Percentiles rank a stretch among this genome's conserved stretches.
phyloP scores from a whole-genome alignment of 306 rosid genomes.

The Casuarina equisetifolia region DNA sequence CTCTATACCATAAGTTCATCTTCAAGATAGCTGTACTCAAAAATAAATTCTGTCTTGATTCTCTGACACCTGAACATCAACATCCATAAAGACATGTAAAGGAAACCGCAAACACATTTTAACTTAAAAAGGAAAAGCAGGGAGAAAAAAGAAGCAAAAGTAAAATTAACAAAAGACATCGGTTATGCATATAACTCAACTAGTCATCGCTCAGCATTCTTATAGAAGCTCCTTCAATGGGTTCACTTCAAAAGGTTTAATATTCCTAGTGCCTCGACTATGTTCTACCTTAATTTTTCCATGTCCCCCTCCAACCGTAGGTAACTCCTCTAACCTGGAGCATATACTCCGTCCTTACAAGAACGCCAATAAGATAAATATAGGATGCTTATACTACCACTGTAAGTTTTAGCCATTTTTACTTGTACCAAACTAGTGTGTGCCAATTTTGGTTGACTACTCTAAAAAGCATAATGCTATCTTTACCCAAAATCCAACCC shows the following conservation, averaged over 20 bases:
- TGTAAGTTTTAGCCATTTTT: background rate
- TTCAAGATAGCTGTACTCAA: conserved; percentile 93
- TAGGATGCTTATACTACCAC: background rate
- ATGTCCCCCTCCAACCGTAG: background rate
- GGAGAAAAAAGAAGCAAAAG: background rate
- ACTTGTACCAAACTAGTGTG: no score
- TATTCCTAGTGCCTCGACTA: background rate
- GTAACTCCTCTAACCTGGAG: background rate
- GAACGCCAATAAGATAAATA: background rate
- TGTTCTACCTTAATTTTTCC: background rate
- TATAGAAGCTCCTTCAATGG: no score
- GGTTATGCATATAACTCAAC: background rate
- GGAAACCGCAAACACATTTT: background rate
- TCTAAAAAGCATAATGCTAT: no score
- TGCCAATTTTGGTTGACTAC: no score
- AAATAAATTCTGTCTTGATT: conserved; percentile 90
- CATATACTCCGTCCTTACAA: background rate
- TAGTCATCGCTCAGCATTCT: no score
- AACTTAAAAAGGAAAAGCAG: background rate
- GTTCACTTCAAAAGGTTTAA: background rate
- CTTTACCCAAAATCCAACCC: no score
- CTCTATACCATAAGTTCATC: conserved; percentile 84
- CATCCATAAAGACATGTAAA: conserved; percentile 15
- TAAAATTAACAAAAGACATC: background rate
- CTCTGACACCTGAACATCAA: conserved; percentile 84